These are phyloP conservation scores for Phytopythium ostracodes DNA, from an alignment of 352 stramenopile species.

Conservation along the genomic window DNA sequence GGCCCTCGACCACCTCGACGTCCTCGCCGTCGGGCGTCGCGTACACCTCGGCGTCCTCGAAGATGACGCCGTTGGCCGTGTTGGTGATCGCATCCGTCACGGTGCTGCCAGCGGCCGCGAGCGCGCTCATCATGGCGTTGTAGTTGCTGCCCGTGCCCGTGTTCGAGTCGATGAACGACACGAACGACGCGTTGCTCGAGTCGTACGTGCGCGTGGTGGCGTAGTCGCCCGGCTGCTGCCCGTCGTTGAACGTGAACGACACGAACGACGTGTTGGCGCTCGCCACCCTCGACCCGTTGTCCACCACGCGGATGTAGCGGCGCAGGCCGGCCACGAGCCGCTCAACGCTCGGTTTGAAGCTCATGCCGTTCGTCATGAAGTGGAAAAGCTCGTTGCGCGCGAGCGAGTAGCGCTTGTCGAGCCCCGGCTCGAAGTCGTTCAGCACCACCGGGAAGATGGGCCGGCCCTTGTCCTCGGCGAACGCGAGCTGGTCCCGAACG, in stretches of 20 bases:
- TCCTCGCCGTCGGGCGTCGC: slow-evolving; percentile 9
- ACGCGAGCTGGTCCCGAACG: slow-evolving; percentile 78
- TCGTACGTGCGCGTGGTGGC: slow-evolving; percentile 7
- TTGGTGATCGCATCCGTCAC: neutral
- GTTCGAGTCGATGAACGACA: slow-evolving; percentile 9
- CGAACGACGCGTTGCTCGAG: slow-evolving; percentile 9
- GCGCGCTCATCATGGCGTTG: slow-evolving; percentile 8
- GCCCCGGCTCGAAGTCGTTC: slow-evolving; percentile 65
- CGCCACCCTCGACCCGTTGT: slow-evolving; percentile 23
- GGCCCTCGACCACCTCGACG: neutral
- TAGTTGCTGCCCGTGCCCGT: slow-evolving; percentile 9
- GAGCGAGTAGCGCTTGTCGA: slow-evolving; percentile 82
- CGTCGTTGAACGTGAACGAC: slow-evolving; percentile 31
- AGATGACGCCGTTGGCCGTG: slow-evolving; percentile 16
- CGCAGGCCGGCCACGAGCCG: slow-evolving; percentile 37
- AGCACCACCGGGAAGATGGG: slow-evolving; percentile 80
- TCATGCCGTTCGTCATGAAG: slow-evolving; percentile 70
- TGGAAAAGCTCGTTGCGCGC: slow-evolving; percentile 77
- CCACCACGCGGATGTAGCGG: slow-evolving; percentile 23
- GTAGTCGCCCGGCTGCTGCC: neutral
- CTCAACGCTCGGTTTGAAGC: slow-evolving; percentile 63
- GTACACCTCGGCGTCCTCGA: slow-evolving; percentile 19
- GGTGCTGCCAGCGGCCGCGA: slow-evolving; percentile 1
- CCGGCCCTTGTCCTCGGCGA: slow-evolving; percentile 79
- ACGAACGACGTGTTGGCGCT: slow-evolving; percentile 42